Base-by-base conservation (phyloP, 139 green algal genomes). In the Spirogloea muscicola region DNA sequence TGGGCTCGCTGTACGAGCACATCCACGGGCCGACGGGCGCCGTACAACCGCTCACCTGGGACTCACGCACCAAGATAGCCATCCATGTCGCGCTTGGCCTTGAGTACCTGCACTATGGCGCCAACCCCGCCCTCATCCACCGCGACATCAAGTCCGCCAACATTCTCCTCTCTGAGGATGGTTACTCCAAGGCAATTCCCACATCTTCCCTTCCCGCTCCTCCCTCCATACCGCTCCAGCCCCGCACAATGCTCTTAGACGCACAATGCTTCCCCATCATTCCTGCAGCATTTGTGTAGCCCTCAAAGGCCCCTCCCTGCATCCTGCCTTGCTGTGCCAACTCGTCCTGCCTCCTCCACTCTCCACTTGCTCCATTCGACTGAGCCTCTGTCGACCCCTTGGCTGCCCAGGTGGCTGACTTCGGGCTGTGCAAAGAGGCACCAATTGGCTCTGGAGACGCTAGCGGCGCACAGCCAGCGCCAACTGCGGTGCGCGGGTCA, bases 111-210 rank as follows among this genome's bases (percentile, higher is more conserved):
- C 67, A 76, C 67, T 31, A 66, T 31, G 29, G 36, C 38, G 27
- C 25, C 13, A 7, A 39, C 10, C 67, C 67, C 31, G 18, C 25
- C 4, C 68, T 65, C 29, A 41, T 98, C 34, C 94, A 99, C 82
- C 77, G 94, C 13, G 94, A 98, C 87, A 94, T 98, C 81, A 98
- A 96, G 90, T 95, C 94, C 25, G 91, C 77, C 83, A 99, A 99
- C 83, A 82, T 98, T 72, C 88, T 99, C 1, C 64, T 73, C 0
- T 52, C 33, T 0, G 64, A 65, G 34, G 64, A 73, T n/a, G 64
- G 64, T 21, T 73, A 73, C 64, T 73, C 64, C 42, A 73, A 73
- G n/a, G n/a, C n/a, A n/a, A n/a, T n/a, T n/a, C n/a, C n/a, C n/a
- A n/a, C n/a, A n/a, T n/a, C n/a, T n/a, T n/a, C n/a, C n/a, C n/a